Base-by-base conservation (phyloP, 257 asterid species). In the Solanum acaule region DNA sequence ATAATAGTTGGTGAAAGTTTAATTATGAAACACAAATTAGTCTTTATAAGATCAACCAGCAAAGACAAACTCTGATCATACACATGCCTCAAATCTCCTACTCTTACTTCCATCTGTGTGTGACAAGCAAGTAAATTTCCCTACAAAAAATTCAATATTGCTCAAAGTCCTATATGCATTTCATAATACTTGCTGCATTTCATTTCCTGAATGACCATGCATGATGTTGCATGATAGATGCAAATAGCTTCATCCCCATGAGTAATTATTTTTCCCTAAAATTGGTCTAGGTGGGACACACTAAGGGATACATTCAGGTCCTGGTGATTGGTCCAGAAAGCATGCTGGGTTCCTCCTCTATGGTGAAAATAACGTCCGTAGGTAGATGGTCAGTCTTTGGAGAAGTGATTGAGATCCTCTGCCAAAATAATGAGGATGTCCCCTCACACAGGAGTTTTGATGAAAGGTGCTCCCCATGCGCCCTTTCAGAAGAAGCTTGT, bases 331-430 rank as follows among this genome's bases (percentile, higher is more conserved):
- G 99, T 52, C 91, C 96, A 46, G 94, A 92, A 87, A 96, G 95
- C 96, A 87, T 97, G 97, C 84, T 94, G 90, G 99, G 99, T 38
- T 87, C 94, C 87, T 97, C 99, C 29, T 97, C 98, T 61, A 90
- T 90, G 87, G 98, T 90, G 89, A 96, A 93, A 88, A 95, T 97
- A 92, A 94, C 94, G 52, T 95, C 99, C 23, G 92, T 93, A 18
- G 98, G 98, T 56, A 94, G 99, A 90, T 97, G 99, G 99, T 96
- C 99, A 20, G 98, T 97, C 89, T 95, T 96, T 27, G 99, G 99
- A 6, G 98, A 96, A 90, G 98, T 97, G 87, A 91, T 96, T 14
- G 93, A 97, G 92, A 91, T 95, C 89, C 92, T 96, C 75, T 89
- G 37, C 78, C 90, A 78, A 61, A 79, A 8, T 34, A 82, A 86